A percentile compares a stretch with the other conserved stretches of the same genome.
These are phyloP conservation scores for Dipteronia sinensis DNA, from an alignment of 345 rosid genomes.

Conservation along the genomic window DNA sequence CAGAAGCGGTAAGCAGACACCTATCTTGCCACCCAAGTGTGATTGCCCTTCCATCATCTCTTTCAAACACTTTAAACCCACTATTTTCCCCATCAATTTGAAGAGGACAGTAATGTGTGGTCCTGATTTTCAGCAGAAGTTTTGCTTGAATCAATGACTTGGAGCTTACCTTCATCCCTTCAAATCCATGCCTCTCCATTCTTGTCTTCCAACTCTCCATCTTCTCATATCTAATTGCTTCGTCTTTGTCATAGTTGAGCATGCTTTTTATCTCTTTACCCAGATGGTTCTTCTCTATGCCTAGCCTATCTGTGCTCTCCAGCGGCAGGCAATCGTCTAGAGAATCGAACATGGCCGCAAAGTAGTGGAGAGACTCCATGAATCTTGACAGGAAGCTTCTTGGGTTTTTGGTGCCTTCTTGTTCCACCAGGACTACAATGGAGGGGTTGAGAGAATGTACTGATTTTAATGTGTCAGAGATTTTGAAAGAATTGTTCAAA, in stretches of 20 bases:
- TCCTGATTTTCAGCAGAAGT: conserved; percentile 57
- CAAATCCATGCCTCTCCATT: conserved; percentile 64
- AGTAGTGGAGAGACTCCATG: conserved; percentile 66
- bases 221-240: conserved; percentile 35
- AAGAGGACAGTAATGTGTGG: conserved; percentile 42
- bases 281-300: conserved; percentile 63
- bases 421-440: conserved; percentile 56
- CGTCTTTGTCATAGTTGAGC: conserved; percentile 38
- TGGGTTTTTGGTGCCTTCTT: conserved; percentile 48
- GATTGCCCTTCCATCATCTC: conserved; percentile 55
- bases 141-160: conserved; percentile 66
- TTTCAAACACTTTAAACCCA: conserved; percentile 56
- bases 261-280: conserved; percentile 61
- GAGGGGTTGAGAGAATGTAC: conserved; percentile 51
- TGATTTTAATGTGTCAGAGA: conserved; percentile 48
- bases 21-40: conserved; percentile 70
- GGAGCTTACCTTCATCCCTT: conserved; percentile 52
- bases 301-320: conserved; percentile 52
- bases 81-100: conserved; percentile 50
- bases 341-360: conserved; percentile 75
- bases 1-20: conserved; percentile 58
- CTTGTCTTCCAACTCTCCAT: conserved; percentile 64
- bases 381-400: conserved; percentile 55
- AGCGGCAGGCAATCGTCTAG: conserved; percentile 60
- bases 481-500: conserved; percentile 22